Base-by-base conservation (phyloP, 768 basidiomycete genomes). In the Russula sp. region DNA sequence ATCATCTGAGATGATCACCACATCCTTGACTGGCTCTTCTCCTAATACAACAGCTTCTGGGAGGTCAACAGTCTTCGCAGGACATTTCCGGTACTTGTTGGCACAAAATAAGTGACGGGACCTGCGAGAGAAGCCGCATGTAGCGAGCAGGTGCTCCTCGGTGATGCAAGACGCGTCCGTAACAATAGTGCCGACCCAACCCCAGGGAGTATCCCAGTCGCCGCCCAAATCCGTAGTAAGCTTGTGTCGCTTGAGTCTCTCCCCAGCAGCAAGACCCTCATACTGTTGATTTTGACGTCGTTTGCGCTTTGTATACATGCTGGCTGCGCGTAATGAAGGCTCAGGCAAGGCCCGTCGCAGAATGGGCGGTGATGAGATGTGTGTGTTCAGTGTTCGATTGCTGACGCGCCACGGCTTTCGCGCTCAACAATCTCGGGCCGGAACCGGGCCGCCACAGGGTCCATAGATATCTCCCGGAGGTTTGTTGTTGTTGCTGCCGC, bases 141-240 rank as follows among this genome's bases (percentile, higher is more conserved):
- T 82, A 61, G 81, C 76, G 48, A 86, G 74, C 52, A 80, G 77
- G 70, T 94, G 89, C 59, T 87, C 84, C 42, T 75, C 70, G 18
- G 86, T 82, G 66, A 95, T 89, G n/a, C 82, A 74, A 3, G 81
- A 80, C 61, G 77, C 70, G 57, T 79, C 74, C 18, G 74, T 74
- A 55, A 84, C 86, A 68, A 87, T 84, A 49, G 85, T 80, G 55
- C 82, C 85, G 55, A 91, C 87, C 92, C 92, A 95, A 55, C 80
- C 80, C 92, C 92, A 94, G n/a, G 81, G 75, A 37, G 81, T 78
- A 59, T 77, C 54, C 58, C 58, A 55, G 40, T 53, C 51, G 20
- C 56, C 53, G 72, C 22, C 63, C 11, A 60, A 20, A 47, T 74
- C 74, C 47, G 75, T 74, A n/a, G 79, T 73, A 16, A 84, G 77